phyloP scores from a whole-genome alignment of 352 stramenopile species.

The Globisporangium polare region DNA sequence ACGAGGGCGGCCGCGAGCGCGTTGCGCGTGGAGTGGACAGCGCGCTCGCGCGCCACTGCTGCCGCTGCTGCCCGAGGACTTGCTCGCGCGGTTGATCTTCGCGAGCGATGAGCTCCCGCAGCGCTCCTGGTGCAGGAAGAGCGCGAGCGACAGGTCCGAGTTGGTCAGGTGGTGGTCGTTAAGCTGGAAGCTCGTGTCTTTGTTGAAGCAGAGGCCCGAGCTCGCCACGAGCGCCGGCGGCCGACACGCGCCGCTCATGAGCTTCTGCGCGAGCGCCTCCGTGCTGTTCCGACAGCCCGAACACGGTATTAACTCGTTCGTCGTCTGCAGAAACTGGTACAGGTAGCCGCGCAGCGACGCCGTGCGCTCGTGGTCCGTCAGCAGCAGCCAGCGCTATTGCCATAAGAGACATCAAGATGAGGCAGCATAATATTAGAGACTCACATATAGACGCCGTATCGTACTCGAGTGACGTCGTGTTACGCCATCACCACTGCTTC shows the following conservation, averaged over 20 bases:
- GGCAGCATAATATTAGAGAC: no score
- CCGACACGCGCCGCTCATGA: constrained; percentile 35
- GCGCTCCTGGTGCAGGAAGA: constrained; percentile 81
- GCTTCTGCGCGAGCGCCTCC: constrained; percentile 69
- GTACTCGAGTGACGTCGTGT: constrained; percentile 12
- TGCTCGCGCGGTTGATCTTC: constrained; percentile 35
- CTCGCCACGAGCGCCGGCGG: constrained; percentile 43
- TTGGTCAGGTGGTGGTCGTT: constrained; percentile 63
- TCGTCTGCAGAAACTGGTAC: constrained; percentile 70
- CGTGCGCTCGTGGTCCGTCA: constrained; percentile 74
- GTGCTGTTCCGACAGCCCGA: constrained; percentile 76
- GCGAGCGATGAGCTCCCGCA: constrained; percentile 49
- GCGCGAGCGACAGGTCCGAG: constrained; percentile 56
- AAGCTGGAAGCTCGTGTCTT: constrained; percentile 59
- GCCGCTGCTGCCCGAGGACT: constrained; percentile 20
- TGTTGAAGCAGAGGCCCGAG: constrained; percentile 53
- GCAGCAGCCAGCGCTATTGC: constrained; percentile 64
- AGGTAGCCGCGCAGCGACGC: constrained; percentile 58
- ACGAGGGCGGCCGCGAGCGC: constrained; percentile 60
- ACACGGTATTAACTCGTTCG: constrained; percentile 67
- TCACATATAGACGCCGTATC: neutral
- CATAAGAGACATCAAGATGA: neutral
- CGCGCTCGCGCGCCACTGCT: constrained; percentile 42
- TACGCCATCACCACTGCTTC: constrained; percentile 9
- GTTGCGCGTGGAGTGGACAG: constrained; percentile 76